These are phyloP conservation scores for Excoecaria agallocha DNA, from an alignment of 345 rosid species.

Conservation along the genomic window DNA sequence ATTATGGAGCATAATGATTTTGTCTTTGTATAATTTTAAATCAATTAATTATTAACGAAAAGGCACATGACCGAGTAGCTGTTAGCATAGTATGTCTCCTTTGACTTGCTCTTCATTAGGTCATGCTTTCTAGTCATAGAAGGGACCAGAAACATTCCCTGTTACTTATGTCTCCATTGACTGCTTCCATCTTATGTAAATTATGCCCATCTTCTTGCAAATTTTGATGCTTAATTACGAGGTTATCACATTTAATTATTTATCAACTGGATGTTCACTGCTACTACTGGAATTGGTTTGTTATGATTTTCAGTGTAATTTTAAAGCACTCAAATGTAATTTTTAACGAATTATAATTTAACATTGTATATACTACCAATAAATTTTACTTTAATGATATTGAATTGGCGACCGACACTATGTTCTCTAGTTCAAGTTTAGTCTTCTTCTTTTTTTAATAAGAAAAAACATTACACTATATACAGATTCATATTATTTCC, in stretches of 20 bases:
- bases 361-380: too few relatives aligned
- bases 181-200: neutral
- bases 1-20: slow-evolving; percentile 45
- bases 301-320: neutral
- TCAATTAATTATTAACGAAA: slow-evolving; percentile 4
- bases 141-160: slow-evolving; percentile 48
- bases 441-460: too few relatives aligned
- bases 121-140: slow-evolving; percentile 24
- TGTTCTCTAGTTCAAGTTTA: too few relatives aligned
- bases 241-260: neutral
- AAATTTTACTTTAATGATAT: too few relatives aligned
- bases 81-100: too few relatives aligned
- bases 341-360: too few relatives aligned
- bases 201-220: too few relatives aligned
- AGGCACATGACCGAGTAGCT: neutral
- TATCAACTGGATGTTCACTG: neutral
- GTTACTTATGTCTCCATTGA: slow-evolving; percentile 45
- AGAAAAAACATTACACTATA: too few relatives aligned
- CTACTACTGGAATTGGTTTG: neutral
- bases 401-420: too few relatives aligned
- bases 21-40: slow-evolving; percentile 36
- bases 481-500: too few relatives aligned
- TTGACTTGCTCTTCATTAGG: slow-evolving; percentile 8
- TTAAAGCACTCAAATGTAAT: too few relatives aligned
- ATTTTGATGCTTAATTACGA: neutral